These are phyloP conservation scores for Backusella mclennaniae DNA, from an alignment of 192 early-diverging fungal species.

Conservation along the genomic window DNA sequence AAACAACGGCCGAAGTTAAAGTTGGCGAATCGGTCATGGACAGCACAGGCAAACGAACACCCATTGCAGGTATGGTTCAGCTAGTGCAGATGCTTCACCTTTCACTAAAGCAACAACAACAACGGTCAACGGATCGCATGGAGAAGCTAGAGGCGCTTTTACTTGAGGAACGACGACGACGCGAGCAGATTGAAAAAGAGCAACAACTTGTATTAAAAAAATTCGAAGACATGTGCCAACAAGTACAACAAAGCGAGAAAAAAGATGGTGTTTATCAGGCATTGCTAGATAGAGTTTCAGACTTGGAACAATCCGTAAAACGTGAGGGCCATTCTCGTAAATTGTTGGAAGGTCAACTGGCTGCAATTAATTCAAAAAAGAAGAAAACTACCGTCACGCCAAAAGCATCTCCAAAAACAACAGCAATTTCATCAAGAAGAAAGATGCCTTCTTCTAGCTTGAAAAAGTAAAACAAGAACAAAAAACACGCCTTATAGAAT, in stretches of 20 bases:
- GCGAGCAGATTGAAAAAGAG: slow-evolving; percentile 1
- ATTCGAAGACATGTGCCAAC: slow-evolving; percentile 5
- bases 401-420: not conserved
- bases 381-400: not conserved
- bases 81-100: slow-evolving; percentile 20
- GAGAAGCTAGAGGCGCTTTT: slow-evolving; percentile 14
- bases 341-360: slow-evolving; percentile 7
- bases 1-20: not conserved
- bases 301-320: slow-evolving; percentile 12
- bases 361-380: not conserved
- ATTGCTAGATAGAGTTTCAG: not conserved
- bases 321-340: slow-evolving; percentile 14
- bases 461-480: not conserved
- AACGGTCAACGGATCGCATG: slow-evolving; percentile 6
- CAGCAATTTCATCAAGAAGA: slow-evolving; percentile 1
- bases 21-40: slow-evolving; percentile 1
- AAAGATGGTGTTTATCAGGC: not conserved
- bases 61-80: slow-evolving; percentile 19
- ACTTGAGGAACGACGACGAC: slow-evolving; percentile 2
- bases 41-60: not conserved
- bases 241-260: not conserved
- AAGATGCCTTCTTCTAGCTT: not conserved
- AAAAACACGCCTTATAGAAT: not conserved
- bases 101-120: slow-evolving; percentile 21
- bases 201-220: slow-evolving; percentile 11